Conservation (phyloP, 2,329 filamentous ascomycete species). For the Aspergillus neotritici region DNA sequence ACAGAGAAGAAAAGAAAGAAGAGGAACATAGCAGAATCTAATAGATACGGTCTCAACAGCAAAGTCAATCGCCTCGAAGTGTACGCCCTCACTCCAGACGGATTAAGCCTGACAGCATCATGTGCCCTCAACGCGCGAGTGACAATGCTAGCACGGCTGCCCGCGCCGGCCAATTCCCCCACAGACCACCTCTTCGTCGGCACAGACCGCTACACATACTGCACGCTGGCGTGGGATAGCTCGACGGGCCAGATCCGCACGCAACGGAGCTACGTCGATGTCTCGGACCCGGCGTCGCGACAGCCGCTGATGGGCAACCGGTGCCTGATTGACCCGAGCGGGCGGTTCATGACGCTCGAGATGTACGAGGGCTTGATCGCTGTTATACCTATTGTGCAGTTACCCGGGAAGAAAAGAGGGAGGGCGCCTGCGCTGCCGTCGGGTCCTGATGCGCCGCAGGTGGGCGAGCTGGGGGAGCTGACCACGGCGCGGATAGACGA, state of each 20-base stretch:
- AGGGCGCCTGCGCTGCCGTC: constrained; percentile 20
- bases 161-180: constrained; percentile 58
- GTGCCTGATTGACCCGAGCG: constrained; percentile 76
- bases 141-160: constrained; percentile 62
- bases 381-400: constrained; percentile 56
- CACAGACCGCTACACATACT: constrained; percentile 85
- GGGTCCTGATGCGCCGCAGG: constrained; percentile 29
- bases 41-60: constrained; percentile 39
- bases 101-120: constrained; percentile 60
- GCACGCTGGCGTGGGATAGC: constrained; percentile 78
- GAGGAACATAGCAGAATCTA: constrained; percentile 1
- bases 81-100: constrained; percentile 60
- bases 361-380: constrained; percentile 64
- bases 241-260: constrained; percentile 50
- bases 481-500: constrained; percentile 60
- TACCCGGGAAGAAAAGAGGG: constrained; percentile 45
- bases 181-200: constrained; percentile 88
- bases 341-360: constrained; percentile 61
- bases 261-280: constrained; percentile 54
- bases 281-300: constrained; percentile 57
- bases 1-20: too few relatives aligned
- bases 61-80: constrained; percentile 83
- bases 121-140: constrained; percentile 78
- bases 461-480: constrained; percentile 57
- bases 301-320: constrained; percentile 78